These are phyloP conservation scores for Dactylellina sp. DNA, from an alignment of 2,329 filamentous ascomycete species.

Conservation along the genomic window DNA sequence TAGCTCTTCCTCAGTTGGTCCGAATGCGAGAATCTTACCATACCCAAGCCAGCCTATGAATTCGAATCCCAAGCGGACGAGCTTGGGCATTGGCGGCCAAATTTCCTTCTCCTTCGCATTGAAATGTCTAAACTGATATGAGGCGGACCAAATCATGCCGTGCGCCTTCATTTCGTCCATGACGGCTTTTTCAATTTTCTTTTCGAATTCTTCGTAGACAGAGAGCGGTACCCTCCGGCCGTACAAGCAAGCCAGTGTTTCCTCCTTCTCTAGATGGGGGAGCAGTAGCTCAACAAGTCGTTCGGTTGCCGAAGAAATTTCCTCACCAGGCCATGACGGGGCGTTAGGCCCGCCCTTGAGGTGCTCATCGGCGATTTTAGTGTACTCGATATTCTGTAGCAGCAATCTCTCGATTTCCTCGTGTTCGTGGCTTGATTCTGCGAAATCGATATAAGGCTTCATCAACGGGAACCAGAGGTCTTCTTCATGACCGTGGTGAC, in stretches of 20 bases:
- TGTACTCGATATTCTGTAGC: conserved; percentile 30
- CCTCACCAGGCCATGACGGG: conserved; percentile 49
- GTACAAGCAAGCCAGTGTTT: conserved; percentile 52
- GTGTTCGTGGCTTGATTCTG: conserved; percentile 57
- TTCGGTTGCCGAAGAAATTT: conserved; percentile 52
- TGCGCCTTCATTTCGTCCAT: conserved; percentile 42
- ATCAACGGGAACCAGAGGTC: conserved; percentile 53
- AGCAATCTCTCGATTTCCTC: conserved; percentile 54
- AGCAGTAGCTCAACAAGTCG: conserved; percentile 38
- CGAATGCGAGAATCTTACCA: conserved; percentile 40
- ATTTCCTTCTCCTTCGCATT: conserved; percentile 54
- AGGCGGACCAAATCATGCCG: conserved; percentile 30
- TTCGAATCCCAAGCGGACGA: conserved; percentile 37
- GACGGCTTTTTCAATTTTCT: conserved; percentile 39
- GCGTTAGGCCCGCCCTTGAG: conserved; percentile 41
- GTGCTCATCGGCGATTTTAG: conserved; percentile 36
- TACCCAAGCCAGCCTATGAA: conserved; percentile 51
- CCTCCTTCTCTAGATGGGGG: conserved; percentile 55
- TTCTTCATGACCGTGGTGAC: conserved; percentile 57
- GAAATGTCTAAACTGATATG: conserved; percentile 44
- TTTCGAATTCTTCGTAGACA: conserved; percentile 39
- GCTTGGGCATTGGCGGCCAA: conserved; percentile 49
- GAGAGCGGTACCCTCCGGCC: conserved; percentile 38
- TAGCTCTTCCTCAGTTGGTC: conserved; percentile 43
- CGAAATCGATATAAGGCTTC: conserved; percentile 56